Percentiles rank a stretch among this genome's conserved stretches.
These are phyloP conservation scores for Alternaria angustiovoidea DNA, from an alignment of 2,329 filamentous ascomycete species.

Conservation along the genomic window DNA sequence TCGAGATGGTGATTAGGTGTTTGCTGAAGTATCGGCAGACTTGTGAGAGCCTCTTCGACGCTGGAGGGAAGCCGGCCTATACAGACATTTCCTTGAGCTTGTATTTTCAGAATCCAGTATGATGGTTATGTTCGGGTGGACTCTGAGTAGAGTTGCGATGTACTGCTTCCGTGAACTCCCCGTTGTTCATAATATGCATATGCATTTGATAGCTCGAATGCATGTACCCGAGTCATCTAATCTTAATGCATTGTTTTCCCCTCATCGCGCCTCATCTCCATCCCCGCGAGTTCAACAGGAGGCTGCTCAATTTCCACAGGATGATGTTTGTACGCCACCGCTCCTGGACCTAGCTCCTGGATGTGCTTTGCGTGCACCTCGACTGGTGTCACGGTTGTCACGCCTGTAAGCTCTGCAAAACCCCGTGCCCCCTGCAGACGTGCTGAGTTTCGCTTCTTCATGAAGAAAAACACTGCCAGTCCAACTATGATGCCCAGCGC, in stretches of 20 bases:
- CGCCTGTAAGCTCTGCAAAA: neutral
- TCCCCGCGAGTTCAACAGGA: slow-evolving; percentile 7
- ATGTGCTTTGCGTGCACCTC: slow-evolving; percentile 10
- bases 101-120: neutral
- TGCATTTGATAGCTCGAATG: neutral
- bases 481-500: slow-evolving; percentile 4
- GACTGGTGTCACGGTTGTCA: neutral
- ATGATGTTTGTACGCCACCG: slow-evolving; percentile 7
- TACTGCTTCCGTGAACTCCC: neutral
- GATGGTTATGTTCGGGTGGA: neutral
- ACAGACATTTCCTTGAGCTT: neutral
- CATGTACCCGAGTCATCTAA: neutral
- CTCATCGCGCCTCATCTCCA: neutral
- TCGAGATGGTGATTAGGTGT: neutral
- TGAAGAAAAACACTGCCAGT: slow-evolving; percentile 2
- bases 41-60: neutral
- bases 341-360: slow-evolving; percentile 7
- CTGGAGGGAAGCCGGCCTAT: neutral
- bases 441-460: slow-evolving; percentile 4
- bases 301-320: slow-evolving; percentile 13
- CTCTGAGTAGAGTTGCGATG: neutral
- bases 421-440: neutral
- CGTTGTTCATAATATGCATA: neutral
- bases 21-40: neutral
- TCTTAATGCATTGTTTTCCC: neutral